Evolutionary conservation across 2,329 filamentous ascomycete species (phyloP), one percentile per base, ranked within the genome.

Genomic region (Fonsecaea erecta): DNA sequence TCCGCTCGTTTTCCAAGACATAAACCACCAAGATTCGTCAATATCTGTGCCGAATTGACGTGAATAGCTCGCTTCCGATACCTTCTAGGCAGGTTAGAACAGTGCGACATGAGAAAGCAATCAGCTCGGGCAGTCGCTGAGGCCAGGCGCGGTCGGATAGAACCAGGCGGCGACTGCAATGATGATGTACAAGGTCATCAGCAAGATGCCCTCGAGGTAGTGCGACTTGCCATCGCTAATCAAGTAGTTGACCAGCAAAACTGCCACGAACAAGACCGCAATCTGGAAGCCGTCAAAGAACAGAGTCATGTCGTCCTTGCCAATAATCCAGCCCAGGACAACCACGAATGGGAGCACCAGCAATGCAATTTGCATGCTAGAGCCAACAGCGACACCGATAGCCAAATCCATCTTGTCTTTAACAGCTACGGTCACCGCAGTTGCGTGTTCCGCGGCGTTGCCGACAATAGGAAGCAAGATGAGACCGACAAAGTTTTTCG

Each of bases 201-300:
- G 77, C 59, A 88, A 73, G 7, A 87, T 78, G 16, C 86, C 86
- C 74, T 89, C 86, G 9, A 89, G 79, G 85, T 82, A 85, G 68
- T 84, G 78, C 43, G 82, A 84, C 70, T 86, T 86, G 59, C 85
- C 84, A 69, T 87, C 85, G 66, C 83, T 81, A 53, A 88, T 88
- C 18, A 88, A 79, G 71, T 88, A 88, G 73, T 88, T 88, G 52
- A 88, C 80, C 65, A 83, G 70, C 30, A 82, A 72, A 21, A 82
- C 78, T n/a, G 80, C 77, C 26, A 88, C 83, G 65, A 89, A 88
- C 1, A 88, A 76, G 1, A 85, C 78, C 1, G 83, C 90, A 14
- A 97, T 88, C 79, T 97, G 92, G 81, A 97, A 97, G 0, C 88
- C 88, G 74, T 96, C 92, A 75, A 97, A 95, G 75, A 89, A 89